Evolutionary conservation across 1,284 basidiomycete genomes (phyloP).

Genomic region (Ustilago lituana): DNA sequence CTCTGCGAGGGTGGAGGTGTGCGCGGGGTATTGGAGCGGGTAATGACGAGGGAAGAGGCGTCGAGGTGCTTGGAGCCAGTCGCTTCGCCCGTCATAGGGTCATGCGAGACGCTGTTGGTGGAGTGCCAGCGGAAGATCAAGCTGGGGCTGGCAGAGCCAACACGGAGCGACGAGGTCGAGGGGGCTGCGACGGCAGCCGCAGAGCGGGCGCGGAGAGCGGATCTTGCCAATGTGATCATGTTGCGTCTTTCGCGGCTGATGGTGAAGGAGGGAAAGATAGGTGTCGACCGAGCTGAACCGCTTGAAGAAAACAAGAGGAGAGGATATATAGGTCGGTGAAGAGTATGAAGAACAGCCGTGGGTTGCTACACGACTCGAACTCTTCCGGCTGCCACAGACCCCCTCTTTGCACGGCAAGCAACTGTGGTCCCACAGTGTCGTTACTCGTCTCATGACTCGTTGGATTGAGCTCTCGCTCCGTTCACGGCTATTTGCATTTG

Average conservation of each 20-base stretch:
- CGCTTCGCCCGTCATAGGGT: constrained; percentile 62
- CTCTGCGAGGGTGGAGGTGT: constrained; percentile 41
- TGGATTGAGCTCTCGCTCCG: too few species aligned
- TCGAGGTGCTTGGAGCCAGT: constrained; percentile 48
- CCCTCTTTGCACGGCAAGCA: too few species aligned
- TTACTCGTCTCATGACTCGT: constrained; percentile 33
- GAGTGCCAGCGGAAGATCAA: too few species aligned
- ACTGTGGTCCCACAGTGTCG: too few species aligned
- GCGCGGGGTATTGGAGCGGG: constrained; percentile 32
- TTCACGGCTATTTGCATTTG: constrained; percentile 25
- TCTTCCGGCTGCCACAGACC: background rate
- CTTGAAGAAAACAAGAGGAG: too few species aligned
- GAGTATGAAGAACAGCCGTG: too few species aligned
- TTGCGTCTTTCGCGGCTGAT: too few species aligned
- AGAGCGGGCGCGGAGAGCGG: constrained; percentile 28
- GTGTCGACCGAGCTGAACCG: too few species aligned
- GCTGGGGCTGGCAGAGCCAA: too few species aligned
- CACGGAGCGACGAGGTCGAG: constrained; percentile 5
- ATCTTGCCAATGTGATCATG: constrained; percentile 31
- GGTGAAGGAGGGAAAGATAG: background rate
- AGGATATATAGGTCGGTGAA: too few species aligned
- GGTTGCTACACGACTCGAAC: constrained; percentile 2
- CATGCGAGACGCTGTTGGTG: constrained; percentile 33
- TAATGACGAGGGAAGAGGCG: constrained; percentile 37
- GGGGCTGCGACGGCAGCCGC: constrained; percentile 3